phyloP scores from a whole-genome alignment of 257 asterid species.

The Knoxia roxburghii region DNA sequence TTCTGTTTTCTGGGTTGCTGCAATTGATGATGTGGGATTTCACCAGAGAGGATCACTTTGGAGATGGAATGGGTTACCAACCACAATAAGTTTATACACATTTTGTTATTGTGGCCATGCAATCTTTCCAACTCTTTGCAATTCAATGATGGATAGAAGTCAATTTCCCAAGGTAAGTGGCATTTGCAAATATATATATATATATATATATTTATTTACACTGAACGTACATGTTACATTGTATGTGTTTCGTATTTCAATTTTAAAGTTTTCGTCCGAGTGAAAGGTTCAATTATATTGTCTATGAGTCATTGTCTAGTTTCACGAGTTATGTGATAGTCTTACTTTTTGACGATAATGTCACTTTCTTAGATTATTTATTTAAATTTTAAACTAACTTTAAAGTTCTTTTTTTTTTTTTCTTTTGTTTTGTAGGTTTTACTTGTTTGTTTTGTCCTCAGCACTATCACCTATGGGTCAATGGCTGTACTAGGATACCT shows the following conservation, averaged over 20 bases:
- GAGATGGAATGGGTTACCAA: slow-evolving; percentile 38
- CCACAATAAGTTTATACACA: slow-evolving; percentile 38
- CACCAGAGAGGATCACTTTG: slow-evolving; percentile 31
- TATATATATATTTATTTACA: too few species aligned
- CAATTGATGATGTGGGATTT: slow-evolving; percentile 42
- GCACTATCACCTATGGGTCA: slow-evolving; percentile 40
- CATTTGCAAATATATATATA: too few species aligned
- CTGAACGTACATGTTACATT: too few species aligned
- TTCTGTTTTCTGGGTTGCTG: slow-evolving; percentile 40
- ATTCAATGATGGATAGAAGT: slow-evolving; percentile 44
- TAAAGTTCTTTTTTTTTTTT: neutral
- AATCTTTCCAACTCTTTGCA: slow-evolving; percentile 41
- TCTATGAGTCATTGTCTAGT: too few species aligned
- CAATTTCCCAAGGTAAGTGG: slow-evolving; percentile 28
- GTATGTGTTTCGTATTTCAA: too few species aligned
- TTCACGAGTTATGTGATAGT: too few species aligned
- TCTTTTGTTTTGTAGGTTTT: slow-evolving; percentile 32
- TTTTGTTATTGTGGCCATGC: slow-evolving; percentile 57
- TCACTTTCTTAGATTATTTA: too few species aligned
- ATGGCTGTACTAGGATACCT: slow-evolving; percentile 43
- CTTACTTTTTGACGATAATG: too few species aligned
- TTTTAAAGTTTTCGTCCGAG: too few species aligned
- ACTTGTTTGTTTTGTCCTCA: slow-evolving; percentile 33
- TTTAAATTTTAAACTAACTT: too few species aligned
- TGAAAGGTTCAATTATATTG: too few species aligned